These are phyloP conservation scores for Cladorrhinum sp. DNA, from an alignment of 2,329 filamentous ascomycete species.

Conservation along the genomic window DNA sequence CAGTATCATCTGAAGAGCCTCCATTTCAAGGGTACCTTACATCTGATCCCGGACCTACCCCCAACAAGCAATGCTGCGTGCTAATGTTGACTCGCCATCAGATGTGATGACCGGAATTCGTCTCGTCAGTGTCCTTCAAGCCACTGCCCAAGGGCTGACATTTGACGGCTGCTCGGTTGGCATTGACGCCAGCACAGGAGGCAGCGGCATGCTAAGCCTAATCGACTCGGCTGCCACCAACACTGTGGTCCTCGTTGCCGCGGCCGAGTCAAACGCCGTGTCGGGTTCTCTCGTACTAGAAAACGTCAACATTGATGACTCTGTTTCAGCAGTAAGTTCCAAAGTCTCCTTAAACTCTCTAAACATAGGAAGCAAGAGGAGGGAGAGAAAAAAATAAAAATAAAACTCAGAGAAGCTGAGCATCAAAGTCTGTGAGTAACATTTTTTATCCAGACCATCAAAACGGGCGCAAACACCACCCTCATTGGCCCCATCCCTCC, in stretches of 20 bases:
- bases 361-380: no score
- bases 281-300: conserved; percentile 17
- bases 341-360: no score
- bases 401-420: no score
- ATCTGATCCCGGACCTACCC: no score
- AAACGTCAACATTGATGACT: conserved; percentile 15
- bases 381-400: no score
- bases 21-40: conserved; percentile 4
- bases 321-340: conserved; percentile 7
- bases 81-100: background rate
- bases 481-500: conserved; percentile 14
- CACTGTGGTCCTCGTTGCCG: conserved; percentile 10
- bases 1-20: conserved; percentile 26
- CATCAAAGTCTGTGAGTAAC: no score
- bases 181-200: conserved; percentile 12
- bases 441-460: conserved; percentile 21
- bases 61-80: no score
- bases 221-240: conserved; percentile 21
- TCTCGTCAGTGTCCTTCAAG: conserved; percentile 4
- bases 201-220: conserved; percentile 15
- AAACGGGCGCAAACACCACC: background rate
- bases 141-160: conserved; percentile 17
- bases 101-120: conserved; percentile 8
- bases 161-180: conserved; percentile 24
- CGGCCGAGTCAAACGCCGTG: background rate